These are phyloP conservation scores for Pythium aquatile DNA, from an alignment of 352 stramenopile species.

Conservation along the genomic window DNA sequence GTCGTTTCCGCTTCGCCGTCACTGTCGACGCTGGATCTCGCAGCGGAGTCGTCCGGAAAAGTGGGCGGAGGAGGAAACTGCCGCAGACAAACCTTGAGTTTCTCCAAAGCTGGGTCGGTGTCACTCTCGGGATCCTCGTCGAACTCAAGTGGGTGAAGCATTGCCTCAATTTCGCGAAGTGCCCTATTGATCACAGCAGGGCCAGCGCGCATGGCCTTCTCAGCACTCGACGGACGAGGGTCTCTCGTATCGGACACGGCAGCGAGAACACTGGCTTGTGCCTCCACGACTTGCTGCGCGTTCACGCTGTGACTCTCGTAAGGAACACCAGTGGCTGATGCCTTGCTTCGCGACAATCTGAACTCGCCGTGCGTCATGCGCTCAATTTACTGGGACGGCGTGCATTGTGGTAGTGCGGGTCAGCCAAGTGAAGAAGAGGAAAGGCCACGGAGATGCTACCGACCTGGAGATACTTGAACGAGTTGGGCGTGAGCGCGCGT, in stretches of 20 bases:
- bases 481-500: constrained; percentile 71
- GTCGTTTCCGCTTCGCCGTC: neutral
- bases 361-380: constrained; percentile 10
- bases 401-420: neutral
- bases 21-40: neutral
- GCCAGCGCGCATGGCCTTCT: constrained; percentile 25
- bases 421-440: neutral
- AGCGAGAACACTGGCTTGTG: neutral
- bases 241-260: neutral
- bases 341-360: neutral
- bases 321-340: neutral
- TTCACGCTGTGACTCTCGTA: constrained; percentile 5
- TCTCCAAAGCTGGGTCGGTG: constrained; percentile 6
- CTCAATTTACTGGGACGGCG: constrained; percentile 7
- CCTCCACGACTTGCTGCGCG: constrained; percentile 15
- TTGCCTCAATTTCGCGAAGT: constrained; percentile 27
- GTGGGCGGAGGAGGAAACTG: neutral
- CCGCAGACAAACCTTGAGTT: constrained; percentile 11
- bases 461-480: constrained; percentile 70
- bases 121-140: constrained; percentile 16
- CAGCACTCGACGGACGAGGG: constrained; percentile 16
- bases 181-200: constrained; percentile 24
- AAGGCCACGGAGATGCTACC: too few species aligned
- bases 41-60: neutral
- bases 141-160: constrained; percentile 10